phyloP scores from a whole-genome alignment of 202 grass and related monocot genomes.

The Panicum hallii region DNA sequence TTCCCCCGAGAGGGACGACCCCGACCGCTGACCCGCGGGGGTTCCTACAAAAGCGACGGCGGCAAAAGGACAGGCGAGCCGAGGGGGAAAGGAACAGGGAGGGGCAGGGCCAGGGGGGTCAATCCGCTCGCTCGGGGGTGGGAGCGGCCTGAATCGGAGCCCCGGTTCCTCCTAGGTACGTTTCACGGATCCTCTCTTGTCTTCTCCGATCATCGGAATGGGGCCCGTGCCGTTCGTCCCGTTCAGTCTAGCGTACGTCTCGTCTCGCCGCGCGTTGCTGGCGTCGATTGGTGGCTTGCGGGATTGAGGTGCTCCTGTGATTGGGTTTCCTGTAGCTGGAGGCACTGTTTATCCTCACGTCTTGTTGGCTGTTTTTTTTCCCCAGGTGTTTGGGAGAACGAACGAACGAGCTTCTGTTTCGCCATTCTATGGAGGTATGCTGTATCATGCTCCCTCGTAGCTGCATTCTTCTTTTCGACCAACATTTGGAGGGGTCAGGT shows the following conservation, averaged over 20 bases:
- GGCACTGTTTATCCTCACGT: neutral
- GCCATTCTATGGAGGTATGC: neutral
- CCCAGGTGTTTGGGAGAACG: neutral
- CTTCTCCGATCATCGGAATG: neutral
- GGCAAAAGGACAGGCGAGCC: neutral
- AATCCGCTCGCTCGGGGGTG: neutral
- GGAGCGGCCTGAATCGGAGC: neutral
- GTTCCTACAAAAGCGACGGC: constrained; percentile 36
- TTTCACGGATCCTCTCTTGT: neutral
- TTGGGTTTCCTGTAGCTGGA: constrained; percentile 3
- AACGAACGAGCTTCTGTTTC: neutral
- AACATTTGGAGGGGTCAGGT: neutral
- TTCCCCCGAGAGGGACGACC: neutral
- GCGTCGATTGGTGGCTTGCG: no score
- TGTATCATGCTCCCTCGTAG: neutral
- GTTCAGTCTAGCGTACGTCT: neutral
- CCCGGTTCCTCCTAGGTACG: neutral
- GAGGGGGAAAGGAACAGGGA: neutral
- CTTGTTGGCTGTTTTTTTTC: neutral
- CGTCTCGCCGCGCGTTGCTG: no score
- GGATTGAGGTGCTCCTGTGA: neutral
- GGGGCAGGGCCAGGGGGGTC: no score
- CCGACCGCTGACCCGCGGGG: constrained; percentile 16
- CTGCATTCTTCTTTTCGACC: neutral
- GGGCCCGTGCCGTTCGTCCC: neutral